A percentile compares a stretch with the other conserved stretches of the same genome.
Conservation (phyloP, 257 asterid genomes). For the Solanum peruvianum region DNA sequence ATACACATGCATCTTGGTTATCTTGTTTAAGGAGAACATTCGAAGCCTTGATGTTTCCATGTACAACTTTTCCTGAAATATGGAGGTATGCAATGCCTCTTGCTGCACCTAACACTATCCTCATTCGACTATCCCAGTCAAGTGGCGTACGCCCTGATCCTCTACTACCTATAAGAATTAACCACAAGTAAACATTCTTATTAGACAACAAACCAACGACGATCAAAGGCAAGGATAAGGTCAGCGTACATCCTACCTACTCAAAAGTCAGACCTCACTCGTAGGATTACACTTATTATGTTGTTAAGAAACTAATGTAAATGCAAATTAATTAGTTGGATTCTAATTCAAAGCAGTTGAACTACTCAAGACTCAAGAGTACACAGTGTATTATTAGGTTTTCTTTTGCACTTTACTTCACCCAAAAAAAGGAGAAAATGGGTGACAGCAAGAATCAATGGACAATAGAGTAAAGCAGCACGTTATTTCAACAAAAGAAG, state of each 20-base stretch:
- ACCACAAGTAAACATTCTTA: background rate
- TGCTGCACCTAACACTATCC: conserved; percentile 60
- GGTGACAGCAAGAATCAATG: background rate
- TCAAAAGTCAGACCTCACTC: background rate
- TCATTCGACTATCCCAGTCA: conserved; percentile 87
- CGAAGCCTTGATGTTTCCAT: conserved; percentile 94
- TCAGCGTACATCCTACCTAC: background rate
- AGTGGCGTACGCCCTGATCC: conserved; percentile 97
- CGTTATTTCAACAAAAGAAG: background rate
- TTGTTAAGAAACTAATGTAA: background rate
- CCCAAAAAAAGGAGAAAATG: background rate
- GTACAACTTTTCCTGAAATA: conserved; percentile 48
- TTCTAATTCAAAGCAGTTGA: background rate
- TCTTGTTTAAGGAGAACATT: conserved; percentile 78
- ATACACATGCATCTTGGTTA: conserved; percentile 43
- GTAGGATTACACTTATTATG: background rate
- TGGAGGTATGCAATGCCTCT: conserved; percentile 88
- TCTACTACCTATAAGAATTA: conserved; percentile 58
- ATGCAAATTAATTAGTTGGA: background rate
- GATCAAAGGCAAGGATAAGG: background rate
- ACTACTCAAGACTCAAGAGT: background rate
- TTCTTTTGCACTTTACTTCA: background rate
- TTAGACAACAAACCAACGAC: background rate
- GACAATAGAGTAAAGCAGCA: background rate
- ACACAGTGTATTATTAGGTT: background rate